Conservation (phyloP, 2,329 filamentous ascomycete species). For the Colletotrichum simmondsii region DNA sequence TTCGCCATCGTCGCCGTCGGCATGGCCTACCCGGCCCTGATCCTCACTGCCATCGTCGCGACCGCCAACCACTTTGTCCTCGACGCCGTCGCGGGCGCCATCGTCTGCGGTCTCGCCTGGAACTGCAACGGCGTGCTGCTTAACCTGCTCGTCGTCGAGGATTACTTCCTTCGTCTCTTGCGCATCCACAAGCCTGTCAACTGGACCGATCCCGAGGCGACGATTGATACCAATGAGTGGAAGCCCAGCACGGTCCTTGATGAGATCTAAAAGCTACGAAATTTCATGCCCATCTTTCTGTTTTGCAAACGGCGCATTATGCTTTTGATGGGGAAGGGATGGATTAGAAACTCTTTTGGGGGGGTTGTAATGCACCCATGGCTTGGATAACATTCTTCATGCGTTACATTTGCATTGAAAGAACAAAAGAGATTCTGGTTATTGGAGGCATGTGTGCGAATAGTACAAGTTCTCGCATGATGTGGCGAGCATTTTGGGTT, state of each 20-base stretch:
- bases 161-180: conserved; percentile 72
- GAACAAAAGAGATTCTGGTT: neutral
- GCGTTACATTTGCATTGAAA: neutral
- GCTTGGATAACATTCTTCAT: neutral
- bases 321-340: neutral
- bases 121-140: conserved; percentile 63
- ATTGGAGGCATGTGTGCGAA: neutral
- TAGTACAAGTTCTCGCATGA: neutral
- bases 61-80: conserved; percentile 81
- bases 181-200: conserved; percentile 73
- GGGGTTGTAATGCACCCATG: too few relatives aligned
- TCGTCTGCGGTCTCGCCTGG: conserved; percentile 75
- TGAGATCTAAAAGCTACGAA: conserved; percentile 22
- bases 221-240: conserved; percentile 46
- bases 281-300: neutral
- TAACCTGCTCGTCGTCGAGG: conserved; percentile 73
- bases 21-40: conserved; percentile 71
- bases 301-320: neutral
- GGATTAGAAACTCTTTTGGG: neutral
- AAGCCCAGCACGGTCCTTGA: conserved; percentile 38
- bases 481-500: neutral
- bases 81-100: conserved; percentile 75
- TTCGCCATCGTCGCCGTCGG: conserved; percentile 57
- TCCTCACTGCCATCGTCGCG: conserved; percentile 75
- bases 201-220: conserved; percentile 48